Conservation (phyloP, 1,284 basidiomycete species). For the Agaricales sp. region DNA sequence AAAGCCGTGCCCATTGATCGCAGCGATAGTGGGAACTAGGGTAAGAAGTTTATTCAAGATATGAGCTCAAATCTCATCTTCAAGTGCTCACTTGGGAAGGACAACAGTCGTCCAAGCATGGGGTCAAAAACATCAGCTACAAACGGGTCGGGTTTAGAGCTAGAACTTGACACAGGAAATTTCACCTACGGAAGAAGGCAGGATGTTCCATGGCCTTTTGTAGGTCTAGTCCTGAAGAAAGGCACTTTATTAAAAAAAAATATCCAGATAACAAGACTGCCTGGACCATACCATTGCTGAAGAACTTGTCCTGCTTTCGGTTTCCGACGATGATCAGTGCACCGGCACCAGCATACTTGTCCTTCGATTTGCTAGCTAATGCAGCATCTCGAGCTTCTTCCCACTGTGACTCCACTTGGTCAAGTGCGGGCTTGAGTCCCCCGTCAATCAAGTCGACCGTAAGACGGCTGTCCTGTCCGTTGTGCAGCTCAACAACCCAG, state of each 20-base stretch:
- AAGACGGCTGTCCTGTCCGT: constrained; percentile 67
- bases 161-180: background rate
- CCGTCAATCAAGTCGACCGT: constrained; percentile 48
- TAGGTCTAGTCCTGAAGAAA: constrained; percentile 58
- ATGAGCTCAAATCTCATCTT: background rate
- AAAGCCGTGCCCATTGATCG: constrained; percentile 88
- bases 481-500: constrained; percentile 74
- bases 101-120: constrained; percentile 41
- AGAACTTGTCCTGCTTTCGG: constrained; percentile 75
- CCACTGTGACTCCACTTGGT: constrained; percentile 77
- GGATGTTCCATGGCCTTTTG: background rate
- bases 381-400: constrained; percentile 39
- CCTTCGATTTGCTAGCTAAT: constrained; percentile 26
- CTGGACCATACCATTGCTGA: constrained; percentile 61
- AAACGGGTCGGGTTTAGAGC: background rate
- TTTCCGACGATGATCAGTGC: constrained; percentile 72
- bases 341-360: constrained; percentile 45
- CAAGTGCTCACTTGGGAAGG: constrained; percentile 53
- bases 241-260: constrained; percentile 3
- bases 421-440: constrained; percentile 66
- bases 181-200: background rate
- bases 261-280: background rate
- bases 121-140: constrained; percentile 45
- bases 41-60: constrained; percentile 6
- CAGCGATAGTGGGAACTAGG: constrained; percentile 74